Evolutionary conservation across 306 rosid species (phyloP), one percentile per base, ranked within the genome.

Genomic region (Quercus aquifolioides): DNA sequence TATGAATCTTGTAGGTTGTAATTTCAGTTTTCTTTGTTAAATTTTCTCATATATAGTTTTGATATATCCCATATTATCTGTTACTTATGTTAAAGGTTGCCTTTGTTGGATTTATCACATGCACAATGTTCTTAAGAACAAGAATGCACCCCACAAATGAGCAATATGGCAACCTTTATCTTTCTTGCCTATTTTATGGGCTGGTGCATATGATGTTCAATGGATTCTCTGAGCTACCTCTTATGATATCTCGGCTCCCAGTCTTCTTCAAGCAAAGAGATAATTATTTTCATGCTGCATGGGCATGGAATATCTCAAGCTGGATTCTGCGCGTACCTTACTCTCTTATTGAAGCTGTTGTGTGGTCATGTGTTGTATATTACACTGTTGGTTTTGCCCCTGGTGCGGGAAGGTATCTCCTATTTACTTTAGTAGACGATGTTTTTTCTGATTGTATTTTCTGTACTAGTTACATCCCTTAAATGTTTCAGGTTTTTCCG

Each of bases 231-330:
- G 96, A 94, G 88, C 86, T 94, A 13, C 87, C 97, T 73, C 86
- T 94, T n/a, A 85, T 88, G 93, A 89, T 94, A 78, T 59, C 88
- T 41, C 91, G 98, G 74, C 94, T 94, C 17, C 97, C 97, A 14
- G 90, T 94, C 70, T 94, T 92, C 72, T 92, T 88, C 84, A 94
- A 94, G 89, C 97, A 94, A 83, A 88, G 98, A 71, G 97, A 94
- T 69, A 94, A 89, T 84, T 72, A 84, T n/a, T 94, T 94, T 86
- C 90, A 92, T 80, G 92, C 98, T 76, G 91, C 98, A 20, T 94
- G 97, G 94, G 89, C 92, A 15, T 94, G 98, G 97, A 86, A 96
- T 58, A 5, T 84, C 14, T 54, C 86, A 75, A 92, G 94, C 76
- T 94, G 92, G 98, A 41, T 92, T 81, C 81, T 90, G 82, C 92